Base-by-base conservation (phyloP, 1,139 yeast genomes). In the Pneumocystis carinii region DNA sequence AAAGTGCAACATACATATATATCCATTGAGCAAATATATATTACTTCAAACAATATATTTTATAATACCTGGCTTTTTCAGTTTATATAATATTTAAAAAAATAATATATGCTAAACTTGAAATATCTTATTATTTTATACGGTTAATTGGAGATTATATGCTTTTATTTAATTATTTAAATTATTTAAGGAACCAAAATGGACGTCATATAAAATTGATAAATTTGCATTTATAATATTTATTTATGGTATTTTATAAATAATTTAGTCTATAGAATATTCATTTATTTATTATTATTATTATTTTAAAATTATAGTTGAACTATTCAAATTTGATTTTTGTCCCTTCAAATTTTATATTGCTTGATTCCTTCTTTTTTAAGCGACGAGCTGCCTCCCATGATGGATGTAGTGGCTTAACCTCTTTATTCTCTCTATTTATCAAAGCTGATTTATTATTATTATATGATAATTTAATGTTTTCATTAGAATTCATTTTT, bases 341-440 rank as follows among this genome's bases (percentile, higher is more conserved):
- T 76, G 88, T 90, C 72, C 97, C 98, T 62, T 78, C 75, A 71
- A 90, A 90, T 70, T 85, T 84, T 62, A 81, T 83, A 65, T 82
- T 82, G 73, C 82, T 81, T 66, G 78, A 72, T 53, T 68, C 62
- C 61, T 66, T 67, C 60, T 68, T 67, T 62, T 69, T 83, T 81
- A 72, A 85, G 85, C 74, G 87, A 86, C 64, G 87, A 36, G 62
- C 63, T 14, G 98, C 98, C 70, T 83, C 85, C 98, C 98, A 92
- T 2, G 98, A 92, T 19, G 98, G 98, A 81, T 92, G 98, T 65
- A 88, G 72, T 19, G 77, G 72, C 58, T 69, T 68, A 59, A 68
- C 71, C 10, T 68, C 69, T 59, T 64, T 61, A 15, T 63, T 63
- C 62, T 70, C 74, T 37, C 74, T 76, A 68, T 72, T 70, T 73